Percentiles rank a stretch among this genome's conserved stretches.
Conservation (phyloP, 257 asterid species). For the Scutellaria minor region DNA sequence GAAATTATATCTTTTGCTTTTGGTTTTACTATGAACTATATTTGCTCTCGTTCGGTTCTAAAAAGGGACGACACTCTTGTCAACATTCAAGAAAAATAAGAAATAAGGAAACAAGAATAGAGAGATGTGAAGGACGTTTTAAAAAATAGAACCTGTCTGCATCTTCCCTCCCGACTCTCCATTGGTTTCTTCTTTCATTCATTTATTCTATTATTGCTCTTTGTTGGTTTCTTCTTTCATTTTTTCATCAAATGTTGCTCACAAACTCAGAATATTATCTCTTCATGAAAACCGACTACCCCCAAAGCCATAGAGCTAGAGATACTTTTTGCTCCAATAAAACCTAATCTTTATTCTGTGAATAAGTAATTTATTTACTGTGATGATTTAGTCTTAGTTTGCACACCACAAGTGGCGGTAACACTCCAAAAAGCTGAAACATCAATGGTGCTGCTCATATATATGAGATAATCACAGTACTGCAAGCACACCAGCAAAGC, state of each 20-base stretch:
- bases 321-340: conserved; percentile 13
- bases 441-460: conserved; percentile 10
- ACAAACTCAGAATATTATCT: conserved; percentile 13
- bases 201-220: not conserved
- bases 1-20: conserved; percentile 5
- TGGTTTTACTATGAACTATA: not conserved
- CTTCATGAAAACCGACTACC: not conserved
- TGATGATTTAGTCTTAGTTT: not conserved
- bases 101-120: not conserved
- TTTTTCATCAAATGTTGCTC: conserved; percentile 8
- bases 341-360: conserved; percentile 1
- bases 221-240: not conserved
- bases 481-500: not conserved
- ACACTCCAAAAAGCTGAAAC: not conserved
- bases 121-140: not conserved
- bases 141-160: not conserved
- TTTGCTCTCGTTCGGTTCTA: not conserved
- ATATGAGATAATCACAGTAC: not conserved
- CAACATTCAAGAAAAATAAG: not conserved
- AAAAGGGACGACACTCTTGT: not conserved
- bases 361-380: not conserved
- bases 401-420: not conserved
- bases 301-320: conserved; percentile 4
- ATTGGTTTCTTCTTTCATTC: conserved; percentile 13
- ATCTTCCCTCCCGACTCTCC: not conserved